Percentiles rank a stretch among this genome's conserved stretches.
Conservation (phyloP, 495 filamentous ascomycete genomes). For the Jackrogersella multiformis region DNA sequence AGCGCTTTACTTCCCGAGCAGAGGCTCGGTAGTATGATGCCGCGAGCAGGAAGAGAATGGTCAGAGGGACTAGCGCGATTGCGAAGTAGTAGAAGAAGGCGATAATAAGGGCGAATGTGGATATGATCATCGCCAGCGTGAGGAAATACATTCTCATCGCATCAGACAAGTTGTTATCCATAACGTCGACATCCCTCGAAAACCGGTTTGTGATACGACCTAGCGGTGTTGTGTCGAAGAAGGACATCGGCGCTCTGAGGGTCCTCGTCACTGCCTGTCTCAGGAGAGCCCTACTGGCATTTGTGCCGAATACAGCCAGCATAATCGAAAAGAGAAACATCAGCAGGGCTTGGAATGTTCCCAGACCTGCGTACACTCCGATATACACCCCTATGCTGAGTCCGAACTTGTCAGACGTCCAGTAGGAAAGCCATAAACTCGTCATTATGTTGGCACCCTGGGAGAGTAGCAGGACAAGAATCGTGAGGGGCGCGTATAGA, state of each 20-base stretch:
- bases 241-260: slow-evolving; percentile 91
- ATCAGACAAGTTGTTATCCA: slow-evolving; percentile 93
- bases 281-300: slow-evolving; percentile 82
- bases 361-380: slow-evolving; percentile 84
- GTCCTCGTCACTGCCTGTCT: slow-evolving; percentile 81
- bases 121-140: slow-evolving; percentile 78
- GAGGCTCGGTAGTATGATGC: slow-evolving; percentile 90
- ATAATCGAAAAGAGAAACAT: slow-evolving; percentile 74
- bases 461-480: slow-evolving; percentile 71
- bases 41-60: slow-evolving; percentile 81
- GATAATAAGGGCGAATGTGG: slow-evolving; percentile 88
- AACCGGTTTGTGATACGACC: slow-evolving; percentile 98
- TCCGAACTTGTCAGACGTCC: slow-evolving; percentile 79
- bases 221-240: slow-evolving; percentile 96
- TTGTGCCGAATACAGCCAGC: slow-evolving; percentile 81
- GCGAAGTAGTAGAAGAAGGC: slow-evolving; percentile 94
- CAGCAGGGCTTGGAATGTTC: slow-evolving; percentile 73
- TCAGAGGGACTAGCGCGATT: slow-evolving; percentile 84
- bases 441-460: slow-evolving; percentile 88
- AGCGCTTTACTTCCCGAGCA: slow-evolving; percentile 91
- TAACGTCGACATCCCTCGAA: slow-evolving; percentile 91
- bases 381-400: slow-evolving; percentile 79
- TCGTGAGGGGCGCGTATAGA: slow-evolving; percentile 70
- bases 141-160: slow-evolving; percentile 93
- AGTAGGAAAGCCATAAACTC: slow-evolving; percentile 91